Evolutionary conservation across 78 protist species (phyloP), one percentile per base, ranked within the genome.

Genomic region (Capsaspora owczarzaki): DNA sequence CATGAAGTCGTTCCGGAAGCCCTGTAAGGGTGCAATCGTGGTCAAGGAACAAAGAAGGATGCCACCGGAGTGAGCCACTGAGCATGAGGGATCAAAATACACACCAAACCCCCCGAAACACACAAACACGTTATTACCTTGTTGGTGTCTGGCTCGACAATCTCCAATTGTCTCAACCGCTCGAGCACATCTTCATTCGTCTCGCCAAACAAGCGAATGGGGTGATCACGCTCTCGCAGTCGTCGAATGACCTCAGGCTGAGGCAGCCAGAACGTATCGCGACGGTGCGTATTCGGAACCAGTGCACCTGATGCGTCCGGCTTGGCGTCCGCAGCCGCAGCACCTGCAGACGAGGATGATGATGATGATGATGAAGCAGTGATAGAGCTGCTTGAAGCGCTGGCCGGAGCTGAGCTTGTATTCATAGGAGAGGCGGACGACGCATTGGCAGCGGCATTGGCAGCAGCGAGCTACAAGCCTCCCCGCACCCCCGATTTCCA

Each of bases 121-220:
- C 16, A 43, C 43, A 0, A 29, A 22, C 31, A 20, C 56, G 5
- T 14, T 1, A 31, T 3, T 38, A 43, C 46, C 72, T 2, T 49
- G 41, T 2, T n/a, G 49, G 6, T 61, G 8, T 47, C 75, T 2
- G 69, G 66, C n/a, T 56, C 66, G 33, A 56, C 51, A 20, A 22
- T 63, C 53, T 66, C 46, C 33, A 43, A 49, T n/a, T 61, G 4
- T 35, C 69, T 56, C 40, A 79, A 38, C 0, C 79, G 72, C 68
- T 5, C 41, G 1, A 22, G 29, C 3, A 83, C 71, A 29, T 35
- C 69, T 31, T 16, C 74, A 46, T 70, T 80, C 41, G 29, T 22
- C 74, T 85, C 88, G 68, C 84, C 88, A 33, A 85, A 85, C 37
- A 85, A 69, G 33, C 41, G 31, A 44, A 85, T 74, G 37, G 88